Percentiles rank a stretch among this genome's conserved stretches.
Evolutionary conservation across 129 eudicot species (phyloP).

Genomic region (Ambrosia artemisiifolia): DNA sequence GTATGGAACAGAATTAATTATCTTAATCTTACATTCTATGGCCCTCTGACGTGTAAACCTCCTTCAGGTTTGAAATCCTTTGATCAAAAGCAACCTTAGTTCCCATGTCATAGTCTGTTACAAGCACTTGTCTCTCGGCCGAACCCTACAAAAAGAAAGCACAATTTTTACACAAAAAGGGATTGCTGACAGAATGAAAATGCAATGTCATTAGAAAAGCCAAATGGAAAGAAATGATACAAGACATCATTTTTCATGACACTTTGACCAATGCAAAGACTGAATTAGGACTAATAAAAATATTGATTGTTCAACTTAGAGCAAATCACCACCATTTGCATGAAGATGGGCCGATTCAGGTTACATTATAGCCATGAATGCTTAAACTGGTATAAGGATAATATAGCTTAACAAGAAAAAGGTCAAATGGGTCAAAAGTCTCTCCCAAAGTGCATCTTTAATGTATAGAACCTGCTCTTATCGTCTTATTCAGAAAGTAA

Average conservation of each 20-base stretch:
- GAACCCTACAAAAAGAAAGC: conserved; percentile 45
- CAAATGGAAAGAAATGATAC: not conserved
- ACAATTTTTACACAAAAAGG: not conserved
- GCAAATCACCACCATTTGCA: not conserved
- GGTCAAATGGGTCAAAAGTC: not conserved
- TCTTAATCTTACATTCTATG: conserved; percentile 60
- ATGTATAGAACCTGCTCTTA: not conserved
- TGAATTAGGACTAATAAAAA: not conserved
- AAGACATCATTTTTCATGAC: not conserved
- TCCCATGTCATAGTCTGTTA: conserved; percentile 74
- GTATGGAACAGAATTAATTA: not conserved
- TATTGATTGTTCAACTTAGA: not conserved
- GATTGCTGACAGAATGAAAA: not conserved
- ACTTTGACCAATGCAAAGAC: not conserved
- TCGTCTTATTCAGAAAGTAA: not conserved
- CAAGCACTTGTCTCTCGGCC: conserved; percentile 95
- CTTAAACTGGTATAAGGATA: not conserved
- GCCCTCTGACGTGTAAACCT: conserved; percentile 86
- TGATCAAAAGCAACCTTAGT: conserved; percentile 70
- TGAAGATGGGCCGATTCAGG: not conserved
- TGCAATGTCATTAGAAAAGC: conserved; percentile 10
- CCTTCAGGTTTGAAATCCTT: conserved; percentile 76
- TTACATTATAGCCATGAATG: not conserved
- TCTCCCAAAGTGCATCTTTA: not conserved
- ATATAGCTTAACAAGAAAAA: not conserved